These are phyloP conservation scores for Parmelia sp. DNA, from an alignment of 495 filamentous ascomycete genomes.

Conservation along the genomic window DNA sequence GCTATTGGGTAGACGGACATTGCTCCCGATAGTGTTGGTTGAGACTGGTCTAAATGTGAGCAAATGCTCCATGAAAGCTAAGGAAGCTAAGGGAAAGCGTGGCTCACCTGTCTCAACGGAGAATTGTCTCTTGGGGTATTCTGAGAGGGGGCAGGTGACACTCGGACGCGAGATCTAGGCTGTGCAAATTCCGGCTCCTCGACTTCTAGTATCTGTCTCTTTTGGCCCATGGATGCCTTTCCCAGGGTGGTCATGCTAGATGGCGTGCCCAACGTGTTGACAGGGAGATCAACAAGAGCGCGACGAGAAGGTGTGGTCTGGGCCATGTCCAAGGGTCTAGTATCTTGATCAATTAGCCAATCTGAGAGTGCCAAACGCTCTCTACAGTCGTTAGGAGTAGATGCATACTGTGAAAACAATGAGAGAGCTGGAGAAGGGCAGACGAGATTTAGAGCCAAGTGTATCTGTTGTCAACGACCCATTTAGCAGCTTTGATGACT, in stretches of 20 bases:
- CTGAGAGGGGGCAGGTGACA: constrained; percentile 9
- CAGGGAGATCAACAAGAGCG: constrained; percentile 24
- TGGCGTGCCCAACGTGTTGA: constrained; percentile 23
- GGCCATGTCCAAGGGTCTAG: constrained; percentile 15
- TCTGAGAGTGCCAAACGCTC: background rate
- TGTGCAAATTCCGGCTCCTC: constrained; percentile 16
- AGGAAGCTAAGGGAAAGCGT: background rate
- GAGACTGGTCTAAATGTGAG: background rate
- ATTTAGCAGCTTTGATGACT: background rate
- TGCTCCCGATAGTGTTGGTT: background rate
- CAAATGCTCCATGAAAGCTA: background rate
- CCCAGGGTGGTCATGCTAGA: background rate
- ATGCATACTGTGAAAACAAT: background rate
- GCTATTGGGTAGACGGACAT: background rate
- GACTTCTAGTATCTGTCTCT: constrained; percentile 21
- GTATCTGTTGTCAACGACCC: background rate
- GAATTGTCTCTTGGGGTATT: constrained; percentile 2
- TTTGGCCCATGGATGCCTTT: constrained; percentile 11
- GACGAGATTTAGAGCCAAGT: background rate
- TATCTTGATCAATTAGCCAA: background rate
- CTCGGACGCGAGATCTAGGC: constrained; percentile 10
- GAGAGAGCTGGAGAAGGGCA: background rate
- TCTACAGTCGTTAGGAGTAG: background rate
- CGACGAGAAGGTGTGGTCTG: constrained; percentile 16
- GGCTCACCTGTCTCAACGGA: constrained; percentile 4